Percentiles rank a stretch among this genome's conserved stretches.
phyloP scores from a whole-genome alignment of 2,329 filamentous ascomycete genomes.

The Neofusicoccum laricinum region DNA sequence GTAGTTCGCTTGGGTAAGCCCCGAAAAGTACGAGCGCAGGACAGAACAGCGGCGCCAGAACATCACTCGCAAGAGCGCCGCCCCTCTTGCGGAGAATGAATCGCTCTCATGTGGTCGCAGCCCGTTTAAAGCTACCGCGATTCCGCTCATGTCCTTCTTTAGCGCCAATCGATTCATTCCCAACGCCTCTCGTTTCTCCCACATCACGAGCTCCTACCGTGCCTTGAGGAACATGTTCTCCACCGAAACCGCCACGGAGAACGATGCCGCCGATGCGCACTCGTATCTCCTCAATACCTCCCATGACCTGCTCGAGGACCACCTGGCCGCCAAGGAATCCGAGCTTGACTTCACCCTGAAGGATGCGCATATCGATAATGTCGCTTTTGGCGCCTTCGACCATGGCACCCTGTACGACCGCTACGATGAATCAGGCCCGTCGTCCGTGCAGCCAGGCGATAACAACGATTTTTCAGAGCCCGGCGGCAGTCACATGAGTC shows the following conservation, averaged over 20 bases:
- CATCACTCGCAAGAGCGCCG: constrained; percentile 16
- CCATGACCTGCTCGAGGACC: constrained; percentile 17
- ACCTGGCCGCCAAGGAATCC: constrained; percentile 19
- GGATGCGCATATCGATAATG: constrained; percentile 24
- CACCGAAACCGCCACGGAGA: constrained; percentile 16
- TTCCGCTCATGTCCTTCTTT: constrained; percentile 17
- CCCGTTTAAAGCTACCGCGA: constrained; percentile 12
- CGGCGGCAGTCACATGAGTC: constrained; percentile 30
- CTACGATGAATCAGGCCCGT: constrained; percentile 39
- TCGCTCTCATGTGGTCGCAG: constrained; percentile 4
- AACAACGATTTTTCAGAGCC: constrained; percentile 35
- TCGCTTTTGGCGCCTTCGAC: constrained; percentile 33
- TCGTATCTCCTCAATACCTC: constrained; percentile 17
- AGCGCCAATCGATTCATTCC: constrained; percentile 15
- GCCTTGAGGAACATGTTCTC: constrained; percentile 18
- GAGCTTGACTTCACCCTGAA: constrained; percentile 26
- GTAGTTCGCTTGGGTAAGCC: constrained; percentile 17
- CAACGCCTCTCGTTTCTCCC: constrained; percentile 14
- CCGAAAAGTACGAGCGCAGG: constrained; percentile 17
- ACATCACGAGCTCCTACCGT: constrained; percentile 17
- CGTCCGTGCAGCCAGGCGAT: constrained; percentile 39
- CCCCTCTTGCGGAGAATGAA: constrained; percentile 16
- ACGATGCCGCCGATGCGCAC: constrained; percentile 15
- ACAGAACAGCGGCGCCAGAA: constrained; percentile 14
- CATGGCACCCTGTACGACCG: constrained; percentile 28